Evolutionary conservation across 2,329 filamentous ascomycete species (phyloP), one percentile per base, ranked within the genome.

Genomic region (Sporothrix globosa): DNA sequence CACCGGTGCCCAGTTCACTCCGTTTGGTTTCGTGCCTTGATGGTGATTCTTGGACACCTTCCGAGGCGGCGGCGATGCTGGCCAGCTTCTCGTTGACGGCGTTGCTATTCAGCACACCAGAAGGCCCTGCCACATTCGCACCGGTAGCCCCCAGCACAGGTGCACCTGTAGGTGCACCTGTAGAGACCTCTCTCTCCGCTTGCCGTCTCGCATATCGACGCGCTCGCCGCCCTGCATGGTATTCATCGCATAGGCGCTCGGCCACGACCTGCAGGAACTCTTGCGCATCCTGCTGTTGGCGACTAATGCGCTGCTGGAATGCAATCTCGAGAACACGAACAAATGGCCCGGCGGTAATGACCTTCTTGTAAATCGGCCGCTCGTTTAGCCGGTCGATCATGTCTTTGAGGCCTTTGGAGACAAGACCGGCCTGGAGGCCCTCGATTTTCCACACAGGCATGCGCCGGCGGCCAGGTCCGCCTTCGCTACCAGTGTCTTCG

Each of bases 211-310:
- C 88, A 71, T 87, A 84, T 60, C 82, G 82, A 73, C 94, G 86
- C 14, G 92, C 93, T 77, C 91, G 87, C 76, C 87, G 86, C 1
- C 93, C 93, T 4, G 93, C 93, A 77, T 96, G 90, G 76, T 97
- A 97, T 80, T 99, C 96, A 77, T 99, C 96, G 76, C 92, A 93
- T 70, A 99, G 83, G 68, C 95, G 87, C 82, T 99, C 95, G 2
- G 93, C 91, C 14, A 99, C 91, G 66, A 98, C 90, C 81, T 99
- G 96, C 70, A 99, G 81, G 74, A 99, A 97, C 79, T 99, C 96
- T 77, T 99, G 96, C 13, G 96, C 96, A 82, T 99, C 96, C 80
- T 99, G 96, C 80, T 99, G 96, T 77, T 96, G 93, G 69, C 95
- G 87, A 78, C 92, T 97, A 75, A 99, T 97, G 75, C 92, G 89